These are phyloP conservation scores for Chrysoporthe cubensis DNA, from an alignment of 2,329 filamentous ascomycete genomes.

Conservation along the genomic window DNA sequence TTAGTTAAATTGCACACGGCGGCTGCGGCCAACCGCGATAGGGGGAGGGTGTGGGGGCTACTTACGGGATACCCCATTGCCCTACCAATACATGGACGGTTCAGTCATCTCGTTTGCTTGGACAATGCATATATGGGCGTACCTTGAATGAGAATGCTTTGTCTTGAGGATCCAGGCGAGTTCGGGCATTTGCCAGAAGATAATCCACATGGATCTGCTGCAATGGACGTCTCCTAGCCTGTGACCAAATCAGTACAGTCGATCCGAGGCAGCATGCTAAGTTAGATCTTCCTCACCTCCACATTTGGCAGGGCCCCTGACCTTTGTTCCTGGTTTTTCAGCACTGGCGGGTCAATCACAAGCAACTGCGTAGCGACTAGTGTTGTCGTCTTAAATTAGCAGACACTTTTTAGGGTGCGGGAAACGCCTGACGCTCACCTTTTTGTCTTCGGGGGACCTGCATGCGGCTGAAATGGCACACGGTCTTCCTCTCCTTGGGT, in stretches of 20 bases:
- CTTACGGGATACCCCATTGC: constrained; percentile 37
- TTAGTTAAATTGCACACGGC: neutral
- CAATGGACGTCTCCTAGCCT: constrained; percentile 7
- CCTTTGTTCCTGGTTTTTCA: neutral
- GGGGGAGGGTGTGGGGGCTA: neutral
- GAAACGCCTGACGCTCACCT: constrained; percentile 25
- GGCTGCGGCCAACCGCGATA: neutral
- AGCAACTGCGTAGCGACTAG: constrained; percentile 1
- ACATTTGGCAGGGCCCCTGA: neutral
- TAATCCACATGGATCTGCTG: constrained; percentile 17
- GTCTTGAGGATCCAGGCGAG: constrained; percentile 25
- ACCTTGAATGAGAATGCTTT: constrained; percentile 34
- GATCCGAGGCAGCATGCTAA: neutral
- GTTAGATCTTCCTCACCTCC: neutral
- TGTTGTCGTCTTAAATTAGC: neutral
- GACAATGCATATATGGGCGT: constrained; percentile 7
- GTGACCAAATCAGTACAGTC: neutral
- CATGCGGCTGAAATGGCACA: constrained; percentile 35
- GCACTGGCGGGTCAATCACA: constrained; percentile 8
- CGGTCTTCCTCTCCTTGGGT: constrained; percentile 23
- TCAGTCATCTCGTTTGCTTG: neutral
- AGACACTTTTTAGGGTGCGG: neutral
- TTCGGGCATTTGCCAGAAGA: constrained; percentile 15
- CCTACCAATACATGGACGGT: constrained; percentile 25
- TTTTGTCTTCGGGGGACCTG: constrained; percentile 33